Evolutionary conservation across 225 moss, liverwort and hornwort genomes (phyloP), one percentile per base, ranked within the genome.

Genomic region (Anthoceros angustus): DNA sequence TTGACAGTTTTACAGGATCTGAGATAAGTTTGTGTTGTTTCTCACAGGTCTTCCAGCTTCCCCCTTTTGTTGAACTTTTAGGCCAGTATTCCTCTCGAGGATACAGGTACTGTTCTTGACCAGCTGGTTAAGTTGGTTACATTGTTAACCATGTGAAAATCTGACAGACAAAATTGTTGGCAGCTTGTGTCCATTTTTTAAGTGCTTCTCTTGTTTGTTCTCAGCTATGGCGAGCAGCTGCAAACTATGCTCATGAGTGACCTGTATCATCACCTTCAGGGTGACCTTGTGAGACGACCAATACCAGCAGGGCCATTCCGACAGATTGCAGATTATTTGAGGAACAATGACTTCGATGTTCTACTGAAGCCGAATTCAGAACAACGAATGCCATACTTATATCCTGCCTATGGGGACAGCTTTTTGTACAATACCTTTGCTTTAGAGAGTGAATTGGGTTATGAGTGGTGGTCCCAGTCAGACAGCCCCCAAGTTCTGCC

Each of bases 241-340:
- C 85, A 92, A 69, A 77, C 79, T 43, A 80, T 98, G 91, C 85
- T 98, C 65, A 42, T 98, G 62, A 86, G 80, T 69, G 95, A 98
- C 73, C 88, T 98, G 67, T 92, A 86, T 77, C 84, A 92, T 67
- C 95, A 92, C 71, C 77, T 98, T 69, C 88, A 83, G 79, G 91
- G 95, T 50, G 95, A 87, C 65, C 78, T 86, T 63, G 76, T 77
- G 64, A 88, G 91, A 77, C 79, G 95, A 66, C 78, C 88, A 10
- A 75, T 98, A 67, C 95, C 91, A 40, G 72, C 69, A 63, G 95
- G 92, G 20, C 78, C 88, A 5, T 98, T 98, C 70, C 88, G 91
- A 72, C 87, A 87, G 64, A 82, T 92, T 63, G 87, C 87, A 68
- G 76, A 82, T 4, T 92, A 82, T 67, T 75, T 98, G 41, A 76